Evolutionary conservation across 1,139 yeast species (phyloP).

Genomic region (Pichia sp.): DNA sequence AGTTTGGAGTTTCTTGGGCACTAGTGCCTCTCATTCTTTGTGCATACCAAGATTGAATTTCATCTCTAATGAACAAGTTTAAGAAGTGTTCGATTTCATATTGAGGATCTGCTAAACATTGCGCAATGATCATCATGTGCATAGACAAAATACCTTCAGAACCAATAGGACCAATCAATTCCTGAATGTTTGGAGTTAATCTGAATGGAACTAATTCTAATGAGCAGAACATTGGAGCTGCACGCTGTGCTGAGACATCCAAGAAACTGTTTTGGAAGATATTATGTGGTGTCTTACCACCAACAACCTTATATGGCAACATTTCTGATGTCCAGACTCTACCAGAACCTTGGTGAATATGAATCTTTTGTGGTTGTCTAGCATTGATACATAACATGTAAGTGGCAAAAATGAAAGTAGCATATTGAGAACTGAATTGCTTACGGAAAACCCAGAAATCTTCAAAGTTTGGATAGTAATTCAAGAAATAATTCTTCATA

Average conservation of each 20-base stretch:
- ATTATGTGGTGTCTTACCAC: constrained; percentile 41
- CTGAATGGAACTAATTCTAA: constrained; percentile 97
- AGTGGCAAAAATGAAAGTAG: constrained; percentile 91
- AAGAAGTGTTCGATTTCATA: constrained; percentile 85
- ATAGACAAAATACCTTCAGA: constrained; percentile 91
- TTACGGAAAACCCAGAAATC: constrained; percentile 98
- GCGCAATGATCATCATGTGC: constrained; percentile 79
- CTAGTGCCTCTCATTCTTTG: constrained; percentile 75
- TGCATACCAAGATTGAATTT: constrained; percentile 89
- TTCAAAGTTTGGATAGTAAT: constrained; percentile 73
- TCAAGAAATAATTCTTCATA: constrained; percentile 63
- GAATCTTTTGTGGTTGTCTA: constrained; percentile 92
- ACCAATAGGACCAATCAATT: constrained; percentile 89
- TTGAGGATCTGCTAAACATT: constrained; percentile 88
- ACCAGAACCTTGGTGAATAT: constrained; percentile 79
- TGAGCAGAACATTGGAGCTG: constrained; percentile 87
- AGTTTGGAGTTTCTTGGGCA: constrained; percentile 60
- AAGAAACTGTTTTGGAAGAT: constrained; percentile 54
- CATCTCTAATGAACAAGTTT: constrained; percentile 93
- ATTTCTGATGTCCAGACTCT: constrained; percentile 93
- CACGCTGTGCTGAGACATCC: constrained; percentile 57
- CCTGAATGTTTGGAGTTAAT: constrained; percentile 92
- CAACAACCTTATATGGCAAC: constrained; percentile 83
- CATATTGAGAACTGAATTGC: constrained; percentile 93
- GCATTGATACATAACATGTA: constrained; percentile 94